Evolutionary conservation across 2,329 filamentous ascomycete species (phyloP), one percentile per base, ranked within the genome.

Genomic region (Penicillium palitans): DNA sequence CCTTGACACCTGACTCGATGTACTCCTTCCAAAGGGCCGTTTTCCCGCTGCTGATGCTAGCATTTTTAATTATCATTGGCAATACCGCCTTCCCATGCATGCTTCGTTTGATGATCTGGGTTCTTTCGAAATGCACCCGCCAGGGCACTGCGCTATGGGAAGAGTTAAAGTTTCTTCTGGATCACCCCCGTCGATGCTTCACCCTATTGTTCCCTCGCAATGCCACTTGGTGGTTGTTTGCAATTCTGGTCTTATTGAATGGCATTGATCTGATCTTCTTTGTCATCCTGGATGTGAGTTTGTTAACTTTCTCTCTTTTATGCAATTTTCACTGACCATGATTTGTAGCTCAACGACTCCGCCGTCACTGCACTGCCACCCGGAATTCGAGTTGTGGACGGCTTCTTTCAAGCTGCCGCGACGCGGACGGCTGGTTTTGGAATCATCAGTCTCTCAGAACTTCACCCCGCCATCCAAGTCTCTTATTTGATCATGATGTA

Each of bases 401-500:
- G 90, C 15, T 84, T 95, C 64, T 99, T 98, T 72, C 93, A 97
- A 74, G 93, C 93, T 1, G 87, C 89, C 0, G 88, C 91, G 6
- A 98, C 93, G 1, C 83, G 95, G 71, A 98, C 95, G 0, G 93
- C 95, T 4, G 93, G 95, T 0, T 96, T 97, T 70, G 83, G 90
- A 1, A 90, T 90, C 31, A 85, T 98, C 66, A 91, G 89, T 71
- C 78, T 98, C 40, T 80, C 89, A 2, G 78, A 84, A 0, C 80
- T 99, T 2, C 93, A 98, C 65, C 93, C 95, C 1, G 95, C 90
- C 3, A 91, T 97, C 58, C 93, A 96, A 69, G 91, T 96, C 15
- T 91, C 92, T 25, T 98, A 97, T 78, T 81, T 98, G 76, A 88
- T 98, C 75, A 98, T 98, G 95, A 98, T 98, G 95, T 98, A 98